phyloP scores from a whole-genome alignment of 805 yeast species.

The Maudiozyma saulgeensis region DNA sequence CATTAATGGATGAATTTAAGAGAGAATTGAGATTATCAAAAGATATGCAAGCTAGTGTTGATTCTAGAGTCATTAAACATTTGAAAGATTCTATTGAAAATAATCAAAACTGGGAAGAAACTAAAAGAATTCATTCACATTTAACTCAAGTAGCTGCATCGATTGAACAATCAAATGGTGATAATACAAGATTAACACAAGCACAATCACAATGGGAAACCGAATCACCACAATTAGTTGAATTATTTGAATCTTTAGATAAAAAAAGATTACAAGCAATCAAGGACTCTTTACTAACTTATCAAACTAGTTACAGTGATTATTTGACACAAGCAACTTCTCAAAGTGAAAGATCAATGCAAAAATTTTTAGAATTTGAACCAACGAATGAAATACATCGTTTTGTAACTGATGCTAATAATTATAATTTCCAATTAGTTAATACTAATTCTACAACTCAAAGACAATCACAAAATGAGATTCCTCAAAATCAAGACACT shows the following conservation, averaged over 20 bases:
- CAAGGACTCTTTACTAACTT: constrained; percentile 57
- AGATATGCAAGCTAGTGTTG: constrained; percentile 37
- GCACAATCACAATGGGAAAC: constrained; percentile 61
- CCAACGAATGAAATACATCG: constrained; percentile 52
- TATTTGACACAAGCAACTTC: constrained; percentile 36
- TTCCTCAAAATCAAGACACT: not conserved
- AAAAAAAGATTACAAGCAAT: constrained; percentile 48
- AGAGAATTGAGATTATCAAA: constrained; percentile 44
- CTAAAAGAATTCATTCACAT: constrained; percentile 37
- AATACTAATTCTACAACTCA: not conserved
- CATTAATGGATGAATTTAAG: constrained; percentile 33
- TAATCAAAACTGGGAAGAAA: constrained; percentile 47
- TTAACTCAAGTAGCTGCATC: constrained; percentile 36
- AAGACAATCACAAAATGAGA: not conserved
- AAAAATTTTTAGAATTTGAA: constrained; percentile 53
- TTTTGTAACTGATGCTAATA: constrained; percentile 37
- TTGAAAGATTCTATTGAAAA: constrained; percentile 44
- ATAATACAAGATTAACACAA: constrained; percentile 32
- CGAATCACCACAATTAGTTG: constrained; percentile 68
- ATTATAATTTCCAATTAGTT: constrained; percentile 15
- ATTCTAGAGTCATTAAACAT: constrained; percentile 46
- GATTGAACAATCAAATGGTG: constrained; percentile 34
- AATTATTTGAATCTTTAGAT: constrained; percentile 66
- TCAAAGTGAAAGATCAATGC: constrained; percentile 55
- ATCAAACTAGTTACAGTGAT: constrained; percentile 53